These are phyloP conservation scores for Xylaria sp. DNA, from an alignment of 2,329 filamentous ascomycete genomes.

Conservation along the genomic window DNA sequence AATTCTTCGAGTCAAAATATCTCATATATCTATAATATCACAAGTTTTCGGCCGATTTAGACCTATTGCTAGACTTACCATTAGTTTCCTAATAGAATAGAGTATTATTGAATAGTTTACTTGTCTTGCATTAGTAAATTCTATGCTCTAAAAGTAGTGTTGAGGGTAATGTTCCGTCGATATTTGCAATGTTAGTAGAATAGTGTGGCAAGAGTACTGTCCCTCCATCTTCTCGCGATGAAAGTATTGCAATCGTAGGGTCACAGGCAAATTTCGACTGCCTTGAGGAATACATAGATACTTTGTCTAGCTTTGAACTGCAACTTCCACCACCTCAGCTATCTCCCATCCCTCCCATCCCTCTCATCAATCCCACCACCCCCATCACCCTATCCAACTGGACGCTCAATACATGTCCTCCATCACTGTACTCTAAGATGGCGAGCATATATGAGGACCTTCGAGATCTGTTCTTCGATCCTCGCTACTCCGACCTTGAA, in stretches of 20 bases:
- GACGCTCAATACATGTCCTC: background rate
- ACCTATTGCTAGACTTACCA: too few relatives aligned
- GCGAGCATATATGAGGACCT: slow-evolving; percentile 14
- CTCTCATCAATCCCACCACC: background rate
- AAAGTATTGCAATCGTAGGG: background rate
- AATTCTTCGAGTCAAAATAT: too few relatives aligned
- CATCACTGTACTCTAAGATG: background rate
- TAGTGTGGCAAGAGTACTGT: background rate
- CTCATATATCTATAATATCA: too few relatives aligned
- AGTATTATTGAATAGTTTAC: too few relatives aligned
- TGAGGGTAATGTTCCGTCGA: background rate
- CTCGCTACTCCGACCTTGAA: slow-evolving; percentile 10
- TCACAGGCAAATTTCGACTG: background rate
- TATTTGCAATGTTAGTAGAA: too few relatives aligned
- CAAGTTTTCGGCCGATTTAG: too few relatives aligned
- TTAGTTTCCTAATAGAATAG: too few relatives aligned
- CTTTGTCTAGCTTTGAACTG: background rate
- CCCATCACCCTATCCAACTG: background rate
- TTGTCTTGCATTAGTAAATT: too few relatives aligned
- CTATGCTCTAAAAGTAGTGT: too few relatives aligned
- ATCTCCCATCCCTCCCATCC: background rate
- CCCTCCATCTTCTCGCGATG: background rate
- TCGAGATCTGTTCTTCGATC: slow-evolving; percentile 6
- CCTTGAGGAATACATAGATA: too few relatives aligned
- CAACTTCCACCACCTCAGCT: background rate